These are phyloP conservation scores for Erucastrum elatum DNA, from an alignment of 345 rosid genomes.

Conservation along the genomic window DNA sequence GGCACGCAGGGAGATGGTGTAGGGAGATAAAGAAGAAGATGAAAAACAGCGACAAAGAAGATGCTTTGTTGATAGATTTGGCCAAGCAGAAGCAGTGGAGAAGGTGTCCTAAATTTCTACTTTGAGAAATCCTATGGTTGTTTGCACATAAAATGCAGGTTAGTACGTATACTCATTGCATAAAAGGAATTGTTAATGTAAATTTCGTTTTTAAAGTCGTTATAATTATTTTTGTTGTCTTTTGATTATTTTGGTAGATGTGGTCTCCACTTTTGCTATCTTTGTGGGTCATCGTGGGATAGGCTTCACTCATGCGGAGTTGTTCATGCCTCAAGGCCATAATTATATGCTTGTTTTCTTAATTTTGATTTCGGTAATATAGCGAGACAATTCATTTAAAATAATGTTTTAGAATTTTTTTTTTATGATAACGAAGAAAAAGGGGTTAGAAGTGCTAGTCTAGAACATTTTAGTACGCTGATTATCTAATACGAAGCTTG, in stretches of 20 bases:
- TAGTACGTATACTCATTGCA: not conserved
- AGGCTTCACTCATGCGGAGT: not conserved
- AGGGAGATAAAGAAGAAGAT: slow-evolving; percentile 35
- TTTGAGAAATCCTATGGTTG: slow-evolving; percentile 48
- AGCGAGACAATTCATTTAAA: no score
- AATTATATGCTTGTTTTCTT: no score
- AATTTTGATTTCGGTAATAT: no score
- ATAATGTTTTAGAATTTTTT: no score
- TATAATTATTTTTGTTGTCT: no score
- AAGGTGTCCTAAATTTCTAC: slow-evolving; percentile 23
- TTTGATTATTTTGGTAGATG: slow-evolving; percentile 28
- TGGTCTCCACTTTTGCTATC: slow-evolving; percentile 39
- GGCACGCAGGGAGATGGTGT: slow-evolving; percentile 35
- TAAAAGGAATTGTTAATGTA: not conserved
- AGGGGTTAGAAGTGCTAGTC: no score
- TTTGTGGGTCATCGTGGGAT: slow-evolving; percentile 37
- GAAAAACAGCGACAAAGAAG: slow-evolving; percentile 34
- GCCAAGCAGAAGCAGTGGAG: not conserved
- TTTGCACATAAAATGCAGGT: slow-evolving; percentile 48
- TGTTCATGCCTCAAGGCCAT: not conserved
- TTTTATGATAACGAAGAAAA: no score
- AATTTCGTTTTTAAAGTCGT: not conserved
- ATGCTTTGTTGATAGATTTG: slow-evolving; percentile 9
- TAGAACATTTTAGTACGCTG: no score
- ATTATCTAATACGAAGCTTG: no score